Base-by-base conservation (phyloP, 768 basidiomycete species). In the Auricularia heimuer region DNA sequence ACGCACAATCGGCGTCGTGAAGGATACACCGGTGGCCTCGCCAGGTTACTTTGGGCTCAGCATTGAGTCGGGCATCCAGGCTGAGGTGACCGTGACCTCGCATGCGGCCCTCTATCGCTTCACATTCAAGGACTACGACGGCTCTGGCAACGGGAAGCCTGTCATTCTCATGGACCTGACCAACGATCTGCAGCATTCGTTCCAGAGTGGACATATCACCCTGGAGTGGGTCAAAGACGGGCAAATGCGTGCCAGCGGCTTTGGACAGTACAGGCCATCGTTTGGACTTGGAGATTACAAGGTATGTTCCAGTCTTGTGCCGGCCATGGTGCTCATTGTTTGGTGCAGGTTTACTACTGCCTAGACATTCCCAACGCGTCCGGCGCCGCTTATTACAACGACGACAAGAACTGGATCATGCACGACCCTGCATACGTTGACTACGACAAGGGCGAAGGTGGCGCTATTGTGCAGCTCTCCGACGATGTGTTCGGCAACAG, bases 51-150 rank as follows among this genome's bases (percentile, higher is more conserved):
- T 60, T 29, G 12, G 16, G 18, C 21, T 60, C 56, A 29, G 18
- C 7, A 33, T 62, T 21, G 36, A 68, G 65, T 51, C 63, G 61
- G 14, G 58, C 62, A 61, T 34, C 24, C 64, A 58, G 3, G 67
- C 67, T 2, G 67, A 66, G 54, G 65, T 68, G 62, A 68, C 67
- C 4, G 65, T 66, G 4, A 68, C 67, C 21, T 58, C 64, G 36
- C 67, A 68, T 51, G 54, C 65, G 6, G 67, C 67, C 12, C 39
- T 68, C 12, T 65, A 68, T 42, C 67, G 64, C 7, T 64, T 68
- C 44, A 68, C 65, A 12, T 67, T 61, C 54, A n/a, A 62, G 8
- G 29, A 58, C n/a, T 56, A 34, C 34, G 12, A 14, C 56, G 56
- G 16, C 7, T 14, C 11, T 8, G 24, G 16, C 10, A 64, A 54